Evolutionary conservation across 2,329 filamentous ascomycete species (phyloP).

Genomic region (Zymoseptoria crescenta): DNA sequence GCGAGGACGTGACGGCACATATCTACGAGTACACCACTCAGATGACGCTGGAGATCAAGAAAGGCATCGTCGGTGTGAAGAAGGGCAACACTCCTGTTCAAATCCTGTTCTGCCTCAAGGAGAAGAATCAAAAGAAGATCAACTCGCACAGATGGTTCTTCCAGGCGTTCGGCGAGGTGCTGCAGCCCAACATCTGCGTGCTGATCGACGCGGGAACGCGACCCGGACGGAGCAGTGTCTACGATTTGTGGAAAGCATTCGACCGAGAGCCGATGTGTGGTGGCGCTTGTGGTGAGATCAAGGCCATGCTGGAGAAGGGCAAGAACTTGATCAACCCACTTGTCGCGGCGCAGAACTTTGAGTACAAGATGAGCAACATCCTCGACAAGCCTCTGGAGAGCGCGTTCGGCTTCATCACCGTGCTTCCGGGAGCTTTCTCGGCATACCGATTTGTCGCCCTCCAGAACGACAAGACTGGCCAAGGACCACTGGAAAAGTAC

Average conservation of each 20-base stretch:
- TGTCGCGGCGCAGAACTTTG: constrained; percentile 94
- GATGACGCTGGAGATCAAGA: constrained; percentile 81
- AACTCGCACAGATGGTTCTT: constrained; percentile 99
- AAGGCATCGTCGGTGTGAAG: constrained; percentile 75
- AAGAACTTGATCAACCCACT: constrained; percentile 88
- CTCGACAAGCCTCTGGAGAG: constrained; percentile 96
- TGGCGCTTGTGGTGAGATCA: constrained; percentile 96
- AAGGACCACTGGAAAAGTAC: constrained; percentile 91
- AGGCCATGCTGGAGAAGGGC: constrained; percentile 86
- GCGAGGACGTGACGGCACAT: constrained; percentile 91
- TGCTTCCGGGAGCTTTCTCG: constrained; percentile 95
- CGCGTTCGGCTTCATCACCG: constrained; percentile 94
- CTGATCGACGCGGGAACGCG: constrained; percentile 93
- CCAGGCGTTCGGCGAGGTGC: constrained; percentile 83
- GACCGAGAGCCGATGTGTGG: constrained; percentile 96
- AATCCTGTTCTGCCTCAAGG: constrained; percentile 95
- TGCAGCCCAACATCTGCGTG: constrained; percentile 95
- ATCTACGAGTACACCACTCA: constrained; percentile 92
- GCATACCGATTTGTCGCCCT: constrained; percentile 91
- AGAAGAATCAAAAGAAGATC: constrained; percentile 99
- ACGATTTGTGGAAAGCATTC: constrained; percentile 97
- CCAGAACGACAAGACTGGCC: constrained; percentile 91
- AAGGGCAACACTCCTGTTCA: constrained; percentile 83
- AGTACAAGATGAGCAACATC: constrained; percentile 99
- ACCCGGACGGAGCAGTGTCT: constrained; percentile 88